Conservation (phyloP, 176 grass and related monocot species). For the Lolium rigidum region DNA sequence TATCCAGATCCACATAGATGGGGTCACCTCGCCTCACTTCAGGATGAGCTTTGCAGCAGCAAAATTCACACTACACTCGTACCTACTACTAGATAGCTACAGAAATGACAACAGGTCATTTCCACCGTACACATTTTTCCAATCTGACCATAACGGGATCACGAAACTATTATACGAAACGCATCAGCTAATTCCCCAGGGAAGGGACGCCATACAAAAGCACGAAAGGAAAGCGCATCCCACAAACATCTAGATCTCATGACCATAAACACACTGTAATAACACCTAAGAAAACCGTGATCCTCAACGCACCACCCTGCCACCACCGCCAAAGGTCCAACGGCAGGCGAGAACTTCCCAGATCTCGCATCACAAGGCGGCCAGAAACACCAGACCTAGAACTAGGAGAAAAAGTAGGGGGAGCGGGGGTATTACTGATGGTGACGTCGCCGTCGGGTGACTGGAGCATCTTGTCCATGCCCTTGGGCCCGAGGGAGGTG, state of each 20-base stretch:
- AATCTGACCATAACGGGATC: background rate
- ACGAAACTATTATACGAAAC: background rate
- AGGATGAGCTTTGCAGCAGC: background rate
- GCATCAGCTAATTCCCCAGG: background rate
- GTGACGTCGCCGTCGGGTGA: conserved; percentile 91
- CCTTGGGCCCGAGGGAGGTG: conserved; percentile 92
- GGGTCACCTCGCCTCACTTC: background rate
- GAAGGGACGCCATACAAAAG: background rate
- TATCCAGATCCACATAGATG: background rate
- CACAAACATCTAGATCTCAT: conserved; percentile 37
- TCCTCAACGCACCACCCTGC: background rate
- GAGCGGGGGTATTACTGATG: conserved; percentile 60
- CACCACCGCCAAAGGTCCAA: background rate
- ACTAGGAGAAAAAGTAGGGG: background rate
- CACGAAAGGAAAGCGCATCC: background rate
- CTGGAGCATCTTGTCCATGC: conserved; percentile 99
- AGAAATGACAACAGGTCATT: conserved; percentile 18
- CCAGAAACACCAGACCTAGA: background rate
- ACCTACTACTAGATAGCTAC: background rate
- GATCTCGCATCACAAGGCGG: background rate
- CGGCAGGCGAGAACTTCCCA: background rate
- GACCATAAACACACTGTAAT: background rate
- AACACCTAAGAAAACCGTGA: conserved; percentile 26
- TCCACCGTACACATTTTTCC: background rate
- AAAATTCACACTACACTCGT: background rate